Conservation (phyloP, 1,139 yeast genomes). For the Candida smagusa region DNA sequence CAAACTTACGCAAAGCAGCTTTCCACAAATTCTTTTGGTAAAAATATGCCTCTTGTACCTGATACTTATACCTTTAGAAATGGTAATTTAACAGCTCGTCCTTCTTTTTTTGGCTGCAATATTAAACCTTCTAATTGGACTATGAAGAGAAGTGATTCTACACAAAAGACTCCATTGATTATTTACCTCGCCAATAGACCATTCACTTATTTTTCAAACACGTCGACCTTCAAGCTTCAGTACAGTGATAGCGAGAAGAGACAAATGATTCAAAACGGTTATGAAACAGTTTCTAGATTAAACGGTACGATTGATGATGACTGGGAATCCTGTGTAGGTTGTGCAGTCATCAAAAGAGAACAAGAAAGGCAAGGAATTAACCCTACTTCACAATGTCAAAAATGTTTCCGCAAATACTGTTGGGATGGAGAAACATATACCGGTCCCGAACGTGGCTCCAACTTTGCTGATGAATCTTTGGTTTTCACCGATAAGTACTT, state of each 20-base stretch:
- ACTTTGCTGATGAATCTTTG: conserved; percentile 11
- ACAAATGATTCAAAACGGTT: conserved; percentile 72
- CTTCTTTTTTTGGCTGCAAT: conserved; percentile 23
- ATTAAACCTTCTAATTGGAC: conserved; percentile 5
- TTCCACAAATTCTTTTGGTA: conserved; percentile 19
- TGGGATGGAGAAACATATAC: conserved; percentile 58
- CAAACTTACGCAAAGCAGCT: conserved; percentile 19
- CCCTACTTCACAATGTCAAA: conserved; percentile 66
- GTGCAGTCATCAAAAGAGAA: conserved; percentile 82
- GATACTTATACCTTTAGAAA: conserved; percentile 16
- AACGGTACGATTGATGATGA: conserved; percentile 70
- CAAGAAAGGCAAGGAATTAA: conserved; percentile 66
- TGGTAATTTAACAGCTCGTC: conserved; percentile 17
- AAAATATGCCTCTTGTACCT: conserved; percentile 26
- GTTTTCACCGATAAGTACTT: conserved; percentile 1
- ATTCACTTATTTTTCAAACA: conserved; percentile 16
- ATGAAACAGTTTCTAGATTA: conserved; percentile 68
- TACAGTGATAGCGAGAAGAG: conserved; percentile 49
- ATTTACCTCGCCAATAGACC: conserved; percentile 23
- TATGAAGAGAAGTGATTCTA: conserved; percentile 14
- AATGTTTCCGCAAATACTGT: conserved; percentile 73
- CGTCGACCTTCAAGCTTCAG: conserved; percentile 15
- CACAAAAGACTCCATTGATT: conserved; percentile 16
- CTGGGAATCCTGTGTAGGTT: conserved; percentile 78
- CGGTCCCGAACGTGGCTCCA: conserved; percentile 15